Conservation (phyloP, 108 stramenopile species). For the Skeletonema marinoi region DNA sequence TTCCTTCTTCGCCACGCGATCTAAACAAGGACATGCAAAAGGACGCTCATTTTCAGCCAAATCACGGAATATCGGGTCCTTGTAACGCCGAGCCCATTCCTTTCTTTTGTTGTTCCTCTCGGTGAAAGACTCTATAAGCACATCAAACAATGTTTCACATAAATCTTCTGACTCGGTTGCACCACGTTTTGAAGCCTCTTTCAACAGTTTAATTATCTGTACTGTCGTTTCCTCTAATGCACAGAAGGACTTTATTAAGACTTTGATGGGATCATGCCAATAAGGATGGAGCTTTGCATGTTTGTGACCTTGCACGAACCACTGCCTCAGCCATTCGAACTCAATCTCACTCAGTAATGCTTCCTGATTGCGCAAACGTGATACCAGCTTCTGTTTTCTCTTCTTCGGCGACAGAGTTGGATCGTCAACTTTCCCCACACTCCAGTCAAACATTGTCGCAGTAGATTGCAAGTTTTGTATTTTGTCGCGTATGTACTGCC, state of each 20-base stretch:
- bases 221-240: conserved; percentile 18
- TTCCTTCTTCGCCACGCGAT: conserved; percentile 4
- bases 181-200: neutral
- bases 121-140: conserved; percentile 46
- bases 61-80: conserved; percentile 36
- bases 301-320: conserved; percentile 70
- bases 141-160: conserved; percentile 53
- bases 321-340: conserved; percentile 87
- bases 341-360: conserved; percentile 72
- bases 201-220: conserved; percentile 5
- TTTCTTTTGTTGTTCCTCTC: conserved; percentile 27
- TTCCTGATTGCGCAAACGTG: conserved; percentile 44
- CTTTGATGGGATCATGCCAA: conserved; percentile 52
- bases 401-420: conserved; percentile 4
- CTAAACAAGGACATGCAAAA: conserved; percentile 22
- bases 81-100: conserved; percentile 32
- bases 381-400: conserved; percentile 20
- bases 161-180: neutral
- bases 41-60: conserved; percentile 38
- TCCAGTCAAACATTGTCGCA: conserved; percentile 13
- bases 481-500: conserved; percentile 61
- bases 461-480: conserved; percentile 4
- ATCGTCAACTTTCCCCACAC: neutral
- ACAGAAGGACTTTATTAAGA: conserved; percentile 21
- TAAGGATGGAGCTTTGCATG: conserved; percentile 60